Evolutionary conservation across 495 filamentous ascomycete genomes (phyloP), one percentile per base, ranked within the genome.

Genomic region (Aspergillus kassunensis): DNA sequence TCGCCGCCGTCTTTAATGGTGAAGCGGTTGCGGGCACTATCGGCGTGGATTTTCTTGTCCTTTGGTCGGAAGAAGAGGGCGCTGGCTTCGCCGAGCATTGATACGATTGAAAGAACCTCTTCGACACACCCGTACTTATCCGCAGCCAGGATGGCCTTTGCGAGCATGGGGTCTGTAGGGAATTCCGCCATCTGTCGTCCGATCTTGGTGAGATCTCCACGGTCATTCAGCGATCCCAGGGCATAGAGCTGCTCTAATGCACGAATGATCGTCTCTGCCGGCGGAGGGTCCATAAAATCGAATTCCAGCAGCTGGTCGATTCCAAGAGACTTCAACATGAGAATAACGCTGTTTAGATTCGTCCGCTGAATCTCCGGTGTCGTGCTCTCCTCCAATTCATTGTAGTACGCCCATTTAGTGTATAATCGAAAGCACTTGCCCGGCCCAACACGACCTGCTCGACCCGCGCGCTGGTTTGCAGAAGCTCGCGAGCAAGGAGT

Each of bases 141-240:
- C 2, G 93, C 88, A 0, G 90, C 89, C n/a, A 98, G 85, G 47
- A 97, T 86, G 2, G 90, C 80, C 64, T 91, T 93, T 43, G 93
- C 89, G 8, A 96, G 79, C 89, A 93, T 95, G 0, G 91, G 91
- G 45, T 97, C 91, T 6, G 90, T 90, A 0, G 93, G 93, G 66
- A 98, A 95, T 67, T 97, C 91, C 19, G 91, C 90, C 91, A 97
- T 96, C 64, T 96, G 90, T 2, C 95, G 80, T 4, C 93, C 93
- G 18, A 95, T 77, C 65, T 93, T 92, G 13, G 93, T 97, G 37
- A 98, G 79, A 35, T 91, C 88, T 40, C 93, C 93, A 41, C 85
- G 84, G 62, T 91, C 86, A 64, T 96, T 96, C 30, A 98, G 76
- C 0, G 92, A 90, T 8, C 90, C 89, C 1, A 98, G 79, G 1